Percentiles rank a stretch among this genome's conserved stretches.
phyloP scores from a whole-genome alignment of 2,329 filamentous ascomycete species.

The Aspergillus nomiae region DNA sequence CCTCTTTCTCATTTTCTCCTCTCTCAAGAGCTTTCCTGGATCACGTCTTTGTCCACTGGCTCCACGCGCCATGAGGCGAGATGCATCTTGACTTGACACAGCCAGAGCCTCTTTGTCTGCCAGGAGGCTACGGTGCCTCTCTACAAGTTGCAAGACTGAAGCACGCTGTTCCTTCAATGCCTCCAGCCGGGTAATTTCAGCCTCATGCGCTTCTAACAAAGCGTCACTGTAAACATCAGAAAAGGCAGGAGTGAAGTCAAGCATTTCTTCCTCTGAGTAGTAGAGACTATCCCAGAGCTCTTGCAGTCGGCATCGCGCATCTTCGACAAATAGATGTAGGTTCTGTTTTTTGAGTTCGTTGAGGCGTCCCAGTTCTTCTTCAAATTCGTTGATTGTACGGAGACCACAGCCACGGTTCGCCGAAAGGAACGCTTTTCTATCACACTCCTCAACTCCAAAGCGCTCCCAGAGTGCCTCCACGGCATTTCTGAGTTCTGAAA shows the following conservation, averaged over 20 bases:
- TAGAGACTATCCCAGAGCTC: conserved; percentile 94
- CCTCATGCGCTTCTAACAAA: conserved; percentile 89
- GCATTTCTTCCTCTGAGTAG: conserved; percentile 97
- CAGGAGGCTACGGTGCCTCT: conserved; percentile 79
- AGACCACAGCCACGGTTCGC: conserved; percentile 88
- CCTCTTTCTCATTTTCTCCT: conserved; percentile 98
- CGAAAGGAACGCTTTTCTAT: conserved; percentile 83
- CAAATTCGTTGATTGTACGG: conserved; percentile 91
- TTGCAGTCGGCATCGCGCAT: conserved; percentile 85
- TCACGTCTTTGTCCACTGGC: conserved; percentile 93
- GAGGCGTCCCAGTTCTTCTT: conserved; percentile 81
- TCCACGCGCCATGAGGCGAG: conserved; percentile 85
- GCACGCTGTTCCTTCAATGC: conserved; percentile 82
- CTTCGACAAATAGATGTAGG: conserved; percentile 92
- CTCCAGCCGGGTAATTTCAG: conserved; percentile 81
- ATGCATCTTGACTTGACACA: conserved; percentile 93
- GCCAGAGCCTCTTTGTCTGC: conserved; percentile 83
- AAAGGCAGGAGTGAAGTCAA: conserved; percentile 95
- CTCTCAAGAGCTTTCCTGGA: conserved; percentile 86
- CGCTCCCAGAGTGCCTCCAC: conserved; percentile 92
- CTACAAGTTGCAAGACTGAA: conserved; percentile 78
- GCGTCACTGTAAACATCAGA: conserved; percentile 97
- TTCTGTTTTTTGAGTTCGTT: conserved; percentile 96
- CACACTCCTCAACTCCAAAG: conserved; percentile 77
- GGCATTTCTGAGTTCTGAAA: conserved; percentile 72